phyloP scores from a whole-genome alignment of 2,329 filamentous ascomycete genomes.

The Lasiodiplodia theobromae region DNA sequence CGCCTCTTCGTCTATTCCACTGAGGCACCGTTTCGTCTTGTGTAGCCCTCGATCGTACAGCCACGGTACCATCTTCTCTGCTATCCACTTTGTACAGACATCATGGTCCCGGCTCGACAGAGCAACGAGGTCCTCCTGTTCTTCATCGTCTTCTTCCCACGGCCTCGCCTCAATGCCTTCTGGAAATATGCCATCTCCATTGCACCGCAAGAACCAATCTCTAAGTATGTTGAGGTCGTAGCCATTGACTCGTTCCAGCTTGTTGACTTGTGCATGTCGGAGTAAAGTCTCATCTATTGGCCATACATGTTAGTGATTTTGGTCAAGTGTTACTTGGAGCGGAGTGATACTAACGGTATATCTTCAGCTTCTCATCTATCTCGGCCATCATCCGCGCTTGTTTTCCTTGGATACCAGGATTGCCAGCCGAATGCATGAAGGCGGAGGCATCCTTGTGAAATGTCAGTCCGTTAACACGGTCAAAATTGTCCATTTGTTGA shows the following conservation, averaged over 20 bases:
- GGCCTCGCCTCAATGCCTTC: neutral
- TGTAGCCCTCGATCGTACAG: neutral
- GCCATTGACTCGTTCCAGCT: neutral
- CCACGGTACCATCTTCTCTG: slow-evolving; percentile 5
- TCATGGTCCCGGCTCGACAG: neutral
- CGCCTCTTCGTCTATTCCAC: neutral
- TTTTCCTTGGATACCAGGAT: no score
- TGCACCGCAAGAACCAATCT: neutral
- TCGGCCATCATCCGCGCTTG: no score
- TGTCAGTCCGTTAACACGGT: neutral
- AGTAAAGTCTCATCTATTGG: neutral
- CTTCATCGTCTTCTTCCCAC: neutral
- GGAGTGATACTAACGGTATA: neutral
- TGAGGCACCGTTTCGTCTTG: neutral
- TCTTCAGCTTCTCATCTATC: neutral
- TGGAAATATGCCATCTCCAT: neutral
- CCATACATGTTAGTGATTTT: neutral
- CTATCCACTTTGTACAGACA: neutral
- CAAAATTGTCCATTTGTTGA: neutral
- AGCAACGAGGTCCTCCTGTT: neutral
- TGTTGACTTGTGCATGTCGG: neutral
- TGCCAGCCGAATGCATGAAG: neutral
- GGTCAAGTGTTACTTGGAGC: neutral
- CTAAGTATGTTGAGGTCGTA: neutral
- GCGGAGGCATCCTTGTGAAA: neutral